phyloP scores from a whole-genome alignment of 177 flowering plant genomes.

The Vitis hybrid region DNA sequence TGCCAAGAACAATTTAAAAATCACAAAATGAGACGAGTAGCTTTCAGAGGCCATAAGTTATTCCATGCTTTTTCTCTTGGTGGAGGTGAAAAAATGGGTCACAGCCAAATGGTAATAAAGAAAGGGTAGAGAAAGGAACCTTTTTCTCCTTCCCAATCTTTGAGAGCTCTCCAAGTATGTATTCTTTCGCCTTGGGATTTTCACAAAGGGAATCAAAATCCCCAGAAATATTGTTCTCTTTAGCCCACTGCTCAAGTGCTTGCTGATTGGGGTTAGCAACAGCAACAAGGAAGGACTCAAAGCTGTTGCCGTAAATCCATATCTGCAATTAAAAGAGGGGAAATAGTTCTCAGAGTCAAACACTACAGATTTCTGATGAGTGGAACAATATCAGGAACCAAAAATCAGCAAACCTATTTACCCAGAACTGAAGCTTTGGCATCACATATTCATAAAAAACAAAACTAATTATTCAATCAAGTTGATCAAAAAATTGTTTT shows the following conservation, averaged over 20 bases:
- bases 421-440: no score
- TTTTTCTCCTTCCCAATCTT: slow-evolving; percentile 78
- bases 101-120: background rate
- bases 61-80: background rate
- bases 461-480: no score
- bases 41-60: slow-evolving; percentile 1
- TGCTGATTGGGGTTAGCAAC: slow-evolving; percentile 74
- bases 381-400: no score
- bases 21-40: background rate
- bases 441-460: no score
- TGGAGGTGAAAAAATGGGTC: background rate
- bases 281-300: slow-evolving; percentile 86
- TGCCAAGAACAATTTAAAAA: slow-evolving; percentile 29
- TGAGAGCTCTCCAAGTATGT: slow-evolving; percentile 63
- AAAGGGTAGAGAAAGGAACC: slow-evolving; percentile 30
- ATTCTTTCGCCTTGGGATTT: slow-evolving; percentile 64
- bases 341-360: background rate
- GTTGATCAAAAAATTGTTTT: no score
- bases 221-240: slow-evolving; percentile 57
- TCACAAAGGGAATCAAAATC: slow-evolving; percentile 72
- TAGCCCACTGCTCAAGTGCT: slow-evolving; percentile 77
- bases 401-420: no score
- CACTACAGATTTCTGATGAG: no score
- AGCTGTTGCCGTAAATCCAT: slow-evolving; percentile 97
- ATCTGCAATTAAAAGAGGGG: slow-evolving; percentile 45